Percentiles rank a stretch among this genome's conserved stretches.
phyloP scores from a whole-genome alignment of 169 alveolate genomes.

The Plasmodium coatneyi region DNA sequence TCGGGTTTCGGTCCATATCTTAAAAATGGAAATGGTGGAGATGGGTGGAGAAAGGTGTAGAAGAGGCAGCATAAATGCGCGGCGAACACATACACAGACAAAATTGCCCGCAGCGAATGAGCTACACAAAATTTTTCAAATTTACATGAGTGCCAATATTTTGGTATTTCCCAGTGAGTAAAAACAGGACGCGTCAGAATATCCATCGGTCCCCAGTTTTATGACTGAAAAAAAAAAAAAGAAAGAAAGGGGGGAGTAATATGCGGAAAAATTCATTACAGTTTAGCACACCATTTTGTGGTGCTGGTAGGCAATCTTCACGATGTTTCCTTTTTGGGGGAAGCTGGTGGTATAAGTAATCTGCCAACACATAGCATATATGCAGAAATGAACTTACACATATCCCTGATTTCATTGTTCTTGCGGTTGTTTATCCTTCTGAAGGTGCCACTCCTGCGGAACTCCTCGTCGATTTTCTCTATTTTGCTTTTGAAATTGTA shows the following conservation, averaged over 20 bases:
- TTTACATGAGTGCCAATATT: slow-evolving; percentile 39
- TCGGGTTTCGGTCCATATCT: slow-evolving; percentile 75
- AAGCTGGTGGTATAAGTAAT: not conserved
- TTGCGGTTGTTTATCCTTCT: slow-evolving; percentile 57
- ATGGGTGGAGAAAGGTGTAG: not conserved
- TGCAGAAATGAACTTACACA: slow-evolving; percentile 30
- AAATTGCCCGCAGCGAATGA: not conserved
- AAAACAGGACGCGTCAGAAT: slow-evolving; percentile 67
- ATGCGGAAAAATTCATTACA: not conserved
- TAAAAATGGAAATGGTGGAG: slow-evolving; percentile 8
- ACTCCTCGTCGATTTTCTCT: slow-evolving; percentile 50
- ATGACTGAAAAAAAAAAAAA: slow-evolving; percentile 7
- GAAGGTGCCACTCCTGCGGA: slow-evolving; percentile 33
- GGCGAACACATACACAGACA: not conserved
- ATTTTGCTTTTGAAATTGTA: slow-evolving; percentile 53
- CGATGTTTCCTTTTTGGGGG: not conserved
- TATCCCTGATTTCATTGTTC: slow-evolving; percentile 68
- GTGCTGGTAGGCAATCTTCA: not conserved
- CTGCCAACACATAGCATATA: not conserved
- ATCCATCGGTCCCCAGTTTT: slow-evolving; percentile 61
- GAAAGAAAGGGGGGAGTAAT: not conserved
- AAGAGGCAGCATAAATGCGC: not conserved
- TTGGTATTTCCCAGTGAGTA: slow-evolving; percentile 65
- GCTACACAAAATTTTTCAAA: not conserved
- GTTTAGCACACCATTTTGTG: not conserved